phyloP scores from a whole-genome alignment of 495 filamentous ascomycete species.

The Tetracladium marchalianum region DNA sequence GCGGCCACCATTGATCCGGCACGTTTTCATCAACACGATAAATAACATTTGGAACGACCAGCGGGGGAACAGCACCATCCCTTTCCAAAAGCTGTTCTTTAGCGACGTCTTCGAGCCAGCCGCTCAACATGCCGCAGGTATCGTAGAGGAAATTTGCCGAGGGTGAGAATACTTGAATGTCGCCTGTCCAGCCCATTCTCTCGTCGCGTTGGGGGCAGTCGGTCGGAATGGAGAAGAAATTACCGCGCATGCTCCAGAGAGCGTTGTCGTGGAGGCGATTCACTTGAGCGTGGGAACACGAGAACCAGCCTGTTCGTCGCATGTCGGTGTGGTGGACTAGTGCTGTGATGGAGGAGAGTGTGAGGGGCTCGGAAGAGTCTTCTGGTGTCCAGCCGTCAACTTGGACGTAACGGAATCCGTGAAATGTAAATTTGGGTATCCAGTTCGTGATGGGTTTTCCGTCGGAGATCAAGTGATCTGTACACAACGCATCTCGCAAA shows the following conservation, averaged over 20 bases:
- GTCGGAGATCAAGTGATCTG: slow-evolving; percentile 28
- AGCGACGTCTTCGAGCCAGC: slow-evolving; percentile 31
- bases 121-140: slow-evolving; percentile 35
- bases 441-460: slow-evolving; percentile 20
- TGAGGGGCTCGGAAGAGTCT: slow-evolving; percentile 6
- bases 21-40: slow-evolving; percentile 4
- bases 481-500: slow-evolving; percentile 32
- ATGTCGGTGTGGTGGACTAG: slow-evolving; percentile 42
- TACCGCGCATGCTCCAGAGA: slow-evolving; percentile 42
- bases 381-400: slow-evolving; percentile 32
- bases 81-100: slow-evolving; percentile 13
- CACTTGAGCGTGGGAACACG: slow-evolving; percentile 33
- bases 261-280: slow-evolving; percentile 41
- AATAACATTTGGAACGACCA: slow-evolving; percentile 14
- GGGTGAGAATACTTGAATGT: slow-evolving; percentile 37
- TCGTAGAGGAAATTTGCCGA: slow-evolving; percentile 41
- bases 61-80: slow-evolving; percentile 5
- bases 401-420: slow-evolving; percentile 45
- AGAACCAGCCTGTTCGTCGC: slow-evolving; percentile 34
- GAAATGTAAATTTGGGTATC: slow-evolving; percentile 41
- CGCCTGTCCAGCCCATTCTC: slow-evolving; percentile 46
- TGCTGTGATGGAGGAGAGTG: slow-evolving; percentile 25
- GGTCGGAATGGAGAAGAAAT: slow-evolving; percentile 43
- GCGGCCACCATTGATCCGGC: slow-evolving; percentile 8
- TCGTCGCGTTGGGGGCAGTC: slow-evolving; percentile 50